Conservation (phyloP, 2,329 filamentous ascomycete species). For the Nannizziopsis arthrosporioides region DNA sequence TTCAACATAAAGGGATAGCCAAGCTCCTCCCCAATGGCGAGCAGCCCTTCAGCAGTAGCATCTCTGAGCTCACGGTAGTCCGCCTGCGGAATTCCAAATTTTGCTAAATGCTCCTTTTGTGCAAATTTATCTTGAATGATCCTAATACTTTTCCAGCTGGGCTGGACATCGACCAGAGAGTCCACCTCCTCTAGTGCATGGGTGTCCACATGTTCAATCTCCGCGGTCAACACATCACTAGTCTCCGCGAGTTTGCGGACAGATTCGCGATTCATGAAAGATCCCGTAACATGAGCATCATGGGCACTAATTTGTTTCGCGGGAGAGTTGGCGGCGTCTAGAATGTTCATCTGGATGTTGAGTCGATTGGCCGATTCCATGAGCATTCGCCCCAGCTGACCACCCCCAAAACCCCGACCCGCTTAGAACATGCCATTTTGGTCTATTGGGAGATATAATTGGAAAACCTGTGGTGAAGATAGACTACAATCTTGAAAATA, state of each 20-base stretch:
- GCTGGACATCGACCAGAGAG: slow-evolving; percentile 57
- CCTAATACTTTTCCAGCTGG: slow-evolving; percentile 73
- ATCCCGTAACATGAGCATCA: slow-evolving; percentile 64
- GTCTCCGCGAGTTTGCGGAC: slow-evolving; percentile 66
- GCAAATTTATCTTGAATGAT: slow-evolving; percentile 88
- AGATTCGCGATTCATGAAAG: slow-evolving; percentile 71
- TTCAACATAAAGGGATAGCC: slow-evolving; percentile 90
- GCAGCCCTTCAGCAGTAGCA: slow-evolving; percentile 50
- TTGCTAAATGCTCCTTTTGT: slow-evolving; percentile 70
- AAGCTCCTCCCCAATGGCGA: slow-evolving; percentile 50
- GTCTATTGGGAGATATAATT: neutral
- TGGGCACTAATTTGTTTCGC: slow-evolving; percentile 78
- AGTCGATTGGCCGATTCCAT: slow-evolving; percentile 73
- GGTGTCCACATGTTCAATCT: slow-evolving; percentile 94
- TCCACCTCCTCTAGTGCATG: slow-evolving; percentile 69
- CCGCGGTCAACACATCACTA: slow-evolving; percentile 76
- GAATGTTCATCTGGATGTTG: slow-evolving; percentile 64
- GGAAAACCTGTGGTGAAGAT: neutral
- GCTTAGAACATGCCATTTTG: slow-evolving; percentile 12
- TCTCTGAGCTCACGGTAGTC: slow-evolving; percentile 54
- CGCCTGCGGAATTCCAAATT: slow-evolving; percentile 59
- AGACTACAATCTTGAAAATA: neutral
- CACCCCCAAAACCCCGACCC: slow-evolving; percentile 47
- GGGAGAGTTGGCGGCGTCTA: slow-evolving; percentile 65
- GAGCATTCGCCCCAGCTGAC: slow-evolving; percentile 86